A percentile compares a stretch with the other conserved stretches of the same genome.
Conservation (phyloP, 1,284 basidiomycete genomes). For the Moesziomyces antarcticus region DNA sequence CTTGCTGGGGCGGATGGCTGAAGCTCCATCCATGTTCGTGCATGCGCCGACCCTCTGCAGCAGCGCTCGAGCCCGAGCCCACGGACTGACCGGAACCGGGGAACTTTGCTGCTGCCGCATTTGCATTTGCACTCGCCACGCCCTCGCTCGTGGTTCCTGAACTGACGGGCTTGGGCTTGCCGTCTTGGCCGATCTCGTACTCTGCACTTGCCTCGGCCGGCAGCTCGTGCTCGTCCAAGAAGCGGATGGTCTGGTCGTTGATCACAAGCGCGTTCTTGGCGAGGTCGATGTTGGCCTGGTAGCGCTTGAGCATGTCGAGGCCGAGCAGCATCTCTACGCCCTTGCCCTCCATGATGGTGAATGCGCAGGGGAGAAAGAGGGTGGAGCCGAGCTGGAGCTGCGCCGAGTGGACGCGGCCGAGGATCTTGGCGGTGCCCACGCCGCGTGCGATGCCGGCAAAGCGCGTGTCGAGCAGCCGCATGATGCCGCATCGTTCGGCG, state of each 20-base stretch:
- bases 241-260: slow-evolving; percentile 83
- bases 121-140: slow-evolving; percentile 42
- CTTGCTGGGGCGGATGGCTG: slow-evolving; percentile 19
- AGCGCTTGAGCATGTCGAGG: slow-evolving; percentile 97
- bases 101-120: slow-evolving; percentile 69
- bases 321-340: slow-evolving; percentile 94
- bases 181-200: slow-evolving; percentile 63
- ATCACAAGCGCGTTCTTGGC: slow-evolving; percentile 87
- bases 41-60: slow-evolving; percentile 56
- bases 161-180: slow-evolving; percentile 23
- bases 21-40: slow-evolving; percentile 53
- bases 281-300: slow-evolving; percentile 94
- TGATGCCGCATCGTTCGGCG: slow-evolving; percentile 91
- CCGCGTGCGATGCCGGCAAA: slow-evolving; percentile 93
- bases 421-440: slow-evolving; percentile 92
- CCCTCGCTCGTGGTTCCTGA: slow-evolving; percentile 3
- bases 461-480: slow-evolving; percentile 88
- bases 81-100: slow-evolving; percentile 74
- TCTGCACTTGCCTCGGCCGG: slow-evolving; percentile 71
- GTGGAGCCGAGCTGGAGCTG: slow-evolving; percentile 82
- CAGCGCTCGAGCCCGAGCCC: neutral
- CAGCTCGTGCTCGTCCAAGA: slow-evolving; percentile 92
- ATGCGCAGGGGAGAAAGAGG: slow-evolving; percentile 86
- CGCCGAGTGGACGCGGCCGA: slow-evolving; percentile 92
- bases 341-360: slow-evolving; percentile 93